phyloP scores from a whole-genome alignment of 371 early-diverging fungal genomes.

The Chytridium lagenaria region DNA sequence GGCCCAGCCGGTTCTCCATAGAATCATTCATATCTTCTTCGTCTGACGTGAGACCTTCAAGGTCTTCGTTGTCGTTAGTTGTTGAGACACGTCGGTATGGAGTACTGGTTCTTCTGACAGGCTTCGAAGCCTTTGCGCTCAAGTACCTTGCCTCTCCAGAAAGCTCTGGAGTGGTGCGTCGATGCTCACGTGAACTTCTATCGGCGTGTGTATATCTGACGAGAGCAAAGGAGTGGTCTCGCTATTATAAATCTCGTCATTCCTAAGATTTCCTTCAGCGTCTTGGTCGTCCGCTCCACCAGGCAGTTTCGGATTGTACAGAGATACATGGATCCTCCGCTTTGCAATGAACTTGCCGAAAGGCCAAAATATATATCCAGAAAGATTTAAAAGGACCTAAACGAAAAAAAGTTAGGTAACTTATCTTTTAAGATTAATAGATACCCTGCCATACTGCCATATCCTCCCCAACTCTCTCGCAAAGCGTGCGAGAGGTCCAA shows the following conservation, averaged over 20 bases:
- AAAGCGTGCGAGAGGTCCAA: constrained; percentile 19
- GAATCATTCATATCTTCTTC: background rate
- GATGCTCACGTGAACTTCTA: background rate
- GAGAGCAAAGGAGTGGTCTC: constrained; percentile 20
- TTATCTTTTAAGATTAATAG: background rate
- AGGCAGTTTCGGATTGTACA: constrained; percentile 12
- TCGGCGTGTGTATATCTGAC: no score
- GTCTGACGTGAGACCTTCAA: constrained; percentile 1
- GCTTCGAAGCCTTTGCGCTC: background rate
- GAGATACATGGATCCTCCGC: constrained; percentile 10
- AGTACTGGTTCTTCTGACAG: background rate
- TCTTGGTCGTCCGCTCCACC: background rate
- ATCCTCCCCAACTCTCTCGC: constrained; percentile 34
- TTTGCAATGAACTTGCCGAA: constrained; percentile 88
- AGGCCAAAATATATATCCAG: constrained; percentile 87
- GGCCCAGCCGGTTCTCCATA: no score
- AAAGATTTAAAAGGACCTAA: constrained; percentile 46
- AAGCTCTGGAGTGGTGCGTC: background rate
- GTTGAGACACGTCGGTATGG: background rate
- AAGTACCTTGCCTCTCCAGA: background rate
- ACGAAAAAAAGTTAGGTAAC: background rate
- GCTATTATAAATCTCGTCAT: background rate
- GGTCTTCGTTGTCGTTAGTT: background rate
- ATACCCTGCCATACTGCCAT: constrained; percentile 43
- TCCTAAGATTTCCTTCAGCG: background rate